Evolutionary conservation across 208 protist species (phyloP).

Genomic region (Crithidia acanthocephali): DNA sequence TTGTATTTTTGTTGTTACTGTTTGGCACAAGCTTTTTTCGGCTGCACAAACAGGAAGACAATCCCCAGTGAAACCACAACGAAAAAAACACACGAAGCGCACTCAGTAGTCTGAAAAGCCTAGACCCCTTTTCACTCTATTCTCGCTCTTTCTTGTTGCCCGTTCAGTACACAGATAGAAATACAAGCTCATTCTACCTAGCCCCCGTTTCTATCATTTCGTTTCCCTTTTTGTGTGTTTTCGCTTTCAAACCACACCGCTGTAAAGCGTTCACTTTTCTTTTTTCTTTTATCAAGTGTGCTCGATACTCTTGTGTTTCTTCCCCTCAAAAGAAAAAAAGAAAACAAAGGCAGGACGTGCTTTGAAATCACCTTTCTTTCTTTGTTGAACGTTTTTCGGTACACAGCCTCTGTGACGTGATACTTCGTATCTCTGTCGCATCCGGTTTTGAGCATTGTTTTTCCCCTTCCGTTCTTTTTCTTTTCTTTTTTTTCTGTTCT

Average conservation of each 20-base stretch:
- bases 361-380: not conserved
- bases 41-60: not conserved
- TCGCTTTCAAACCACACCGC: not conserved
- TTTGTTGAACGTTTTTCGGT: not conserved
- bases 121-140: not conserved
- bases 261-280: not conserved
- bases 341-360: not conserved
- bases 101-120: not conserved
- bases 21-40: too few species aligned
- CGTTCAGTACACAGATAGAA: too few species aligned
- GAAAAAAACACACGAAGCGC: not conserved
- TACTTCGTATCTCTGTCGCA: not conserved
- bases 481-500: not conserved
- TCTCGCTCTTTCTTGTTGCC: not conserved
- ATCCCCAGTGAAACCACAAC: not conserved
- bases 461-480: too few species aligned
- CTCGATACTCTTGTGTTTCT: not conserved
- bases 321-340: not conserved
- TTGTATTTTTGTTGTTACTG: too few species aligned
- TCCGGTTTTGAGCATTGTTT: not conserved
- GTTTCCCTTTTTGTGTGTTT: not conserved
- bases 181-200: too few species aligned
- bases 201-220: too few species aligned
- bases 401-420: not conserved
- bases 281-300: not conserved